Base-by-base conservation (phyloP, 768 basidiomycete genomes). In the Ramaria sp. region DNA sequence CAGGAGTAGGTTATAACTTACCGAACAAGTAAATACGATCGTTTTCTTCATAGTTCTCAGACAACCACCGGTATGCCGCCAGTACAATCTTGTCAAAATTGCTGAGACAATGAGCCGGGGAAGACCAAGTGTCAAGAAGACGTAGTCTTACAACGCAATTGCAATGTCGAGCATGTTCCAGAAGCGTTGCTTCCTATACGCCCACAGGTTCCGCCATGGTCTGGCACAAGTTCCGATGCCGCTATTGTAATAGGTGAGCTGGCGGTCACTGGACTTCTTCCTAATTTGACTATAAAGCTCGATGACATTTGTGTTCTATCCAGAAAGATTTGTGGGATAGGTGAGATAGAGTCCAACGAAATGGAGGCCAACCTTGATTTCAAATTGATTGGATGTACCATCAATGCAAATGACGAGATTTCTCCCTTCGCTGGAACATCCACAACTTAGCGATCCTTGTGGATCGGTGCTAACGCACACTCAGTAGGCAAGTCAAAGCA, bases 1-100 rank as follows among this genome's bases (percentile, higher is more conserved):
- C n/a, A n/a, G n/a, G n/a, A n/a, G n/a, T n/a, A n/a, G n/a, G n/a
- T n/a, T n/a, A n/a, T n/a, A 24, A 54, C 64, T 30, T 47, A 71
- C 74, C 75, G 47, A 77, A 75, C 4, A 77, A 52, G 59, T 66
- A 76, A 24, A 78, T 70, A 27, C 56, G 62, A 54, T 76, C 75
- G 1, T 73, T 72, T 24, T 65, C 59, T 7, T 54, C 39, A 55
- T 75, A 75, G 31, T 69, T 67, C 7, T 75, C 71, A 9, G 71
- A 66, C 13, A 75, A 67, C 75, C 75, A 75, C 27, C 66, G 65
- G 49, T 75, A 75, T 13, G 69, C 73, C 11, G 56, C 59, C 51
- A 71, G 59, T 47, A 75, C 62, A 45, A 64, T 69, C 19, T 60
- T 65, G 46, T 71, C 65, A 45, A 75, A 63, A 41, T 71, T 72